A percentile compares a stretch with the other conserved stretches of the same genome.
phyloP scores from a whole-genome alignment of 768 basidiomycete genomes.

The Hirschioporus abietinus region DNA sequence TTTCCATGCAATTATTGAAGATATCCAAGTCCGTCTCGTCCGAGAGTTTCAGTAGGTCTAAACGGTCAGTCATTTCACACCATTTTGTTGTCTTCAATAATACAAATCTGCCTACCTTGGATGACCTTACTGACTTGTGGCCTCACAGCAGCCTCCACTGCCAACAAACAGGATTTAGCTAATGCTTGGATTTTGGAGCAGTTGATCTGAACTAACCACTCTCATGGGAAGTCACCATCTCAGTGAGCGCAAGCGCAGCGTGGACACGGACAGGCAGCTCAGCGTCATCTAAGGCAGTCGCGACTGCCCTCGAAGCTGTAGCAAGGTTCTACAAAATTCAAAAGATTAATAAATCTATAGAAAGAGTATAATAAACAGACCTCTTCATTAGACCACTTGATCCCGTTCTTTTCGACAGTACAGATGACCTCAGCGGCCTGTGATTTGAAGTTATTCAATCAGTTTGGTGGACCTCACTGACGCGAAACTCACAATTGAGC shows the following conservation, averaged over 20 bases:
- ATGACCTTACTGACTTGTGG: slow-evolving; percentile 84
- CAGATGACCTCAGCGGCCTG: slow-evolving; percentile 81
- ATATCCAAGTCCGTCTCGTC: slow-evolving; percentile 89
- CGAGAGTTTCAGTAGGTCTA: slow-evolving; percentile 83
- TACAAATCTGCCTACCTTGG: slow-evolving; percentile 45
- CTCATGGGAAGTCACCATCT: slow-evolving; percentile 62
- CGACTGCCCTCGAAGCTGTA: slow-evolving; percentile 58
- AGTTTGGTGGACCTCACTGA: slow-evolving; percentile 4
- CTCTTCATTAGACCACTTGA: slow-evolving; percentile 61
- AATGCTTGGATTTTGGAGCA: background rate
- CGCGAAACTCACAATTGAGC: slow-evolving; percentile 58
- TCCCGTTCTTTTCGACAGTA: slow-evolving; percentile 62
- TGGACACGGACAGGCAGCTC: slow-evolving; percentile 83
- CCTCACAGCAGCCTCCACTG: slow-evolving; percentile 64
- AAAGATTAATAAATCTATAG: slow-evolving; percentile 2
- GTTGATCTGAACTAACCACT: slow-evolving; percentile 39
- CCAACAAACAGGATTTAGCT: slow-evolving; percentile 4
- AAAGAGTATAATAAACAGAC: slow-evolving; percentile 29
- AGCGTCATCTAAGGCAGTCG: slow-evolving; percentile 65
- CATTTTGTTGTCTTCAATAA: slow-evolving; percentile 8
- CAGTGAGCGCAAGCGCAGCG: slow-evolving; percentile 73
- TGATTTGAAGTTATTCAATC: background rate
- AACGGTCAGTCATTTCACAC: background rate
- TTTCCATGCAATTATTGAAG: slow-evolving; percentile 76
- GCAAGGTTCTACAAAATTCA: slow-evolving; percentile 45